Evolutionary conservation across 768 basidiomycete genomes (phyloP), one percentile per base, ranked within the genome.

Genomic region (Termitomyces sp.): DNA sequence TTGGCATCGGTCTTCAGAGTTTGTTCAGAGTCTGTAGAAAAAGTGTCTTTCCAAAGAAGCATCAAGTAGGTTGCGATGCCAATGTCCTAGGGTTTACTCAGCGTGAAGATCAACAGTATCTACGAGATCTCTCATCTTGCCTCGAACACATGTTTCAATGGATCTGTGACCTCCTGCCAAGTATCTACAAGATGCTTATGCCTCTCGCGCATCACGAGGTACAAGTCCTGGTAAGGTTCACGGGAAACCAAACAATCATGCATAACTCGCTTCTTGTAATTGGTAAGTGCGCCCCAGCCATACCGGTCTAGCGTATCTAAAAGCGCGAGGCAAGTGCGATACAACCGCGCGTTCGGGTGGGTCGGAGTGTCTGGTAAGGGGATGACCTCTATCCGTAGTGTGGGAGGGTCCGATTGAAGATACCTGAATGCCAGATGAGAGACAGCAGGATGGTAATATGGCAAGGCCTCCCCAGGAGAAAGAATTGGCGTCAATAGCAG

Each of bases 11-110:
- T 19, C 3, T 28, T 12, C 4, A 40, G 19, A 11, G 53, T 54
- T 21, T 60, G 48, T 3, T 57, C 31, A 8, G 48, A 48, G 42
- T 53, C 51, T 45, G 51, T 38, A 30, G 58, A 35, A 14, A 83
- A 96, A 14, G 84, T 85, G 37, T 82, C 76, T 63, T 88, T 91
- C 96, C 96, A 98, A 3, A 98, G 73, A 0, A 96, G 78, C 71
- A 98, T 92, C 28, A 98, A 76, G 68, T 90, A 98, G 1, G 93
- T 92, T 2, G 94, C 94, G 43, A 98, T 95, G 15, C 92, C 92
- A 37, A 98, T 92, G 67, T 98, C 96, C 89, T 96, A 63, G 33
- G 38, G 11, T 9, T 12, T n/a, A 26, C 51, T 57, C 15, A 41
- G 35, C 7, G 35, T 23, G 35, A 30, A 15, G 43, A 26, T 12